These are phyloP conservation scores for Starmera stellimalicola DNA, from an alignment of 1,139 yeast genomes.

Conservation along the genomic window DNA sequence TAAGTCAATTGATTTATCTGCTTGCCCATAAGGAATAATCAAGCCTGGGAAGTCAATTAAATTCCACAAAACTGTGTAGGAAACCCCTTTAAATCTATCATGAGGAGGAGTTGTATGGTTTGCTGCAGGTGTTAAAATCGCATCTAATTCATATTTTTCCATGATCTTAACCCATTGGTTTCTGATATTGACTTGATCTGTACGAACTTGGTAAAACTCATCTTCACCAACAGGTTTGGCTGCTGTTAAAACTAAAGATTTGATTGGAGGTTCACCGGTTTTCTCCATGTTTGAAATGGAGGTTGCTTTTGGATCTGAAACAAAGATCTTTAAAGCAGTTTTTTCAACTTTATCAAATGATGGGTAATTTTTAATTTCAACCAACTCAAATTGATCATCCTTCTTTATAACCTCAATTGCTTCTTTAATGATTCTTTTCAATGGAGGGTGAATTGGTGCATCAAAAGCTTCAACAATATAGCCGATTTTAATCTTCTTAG, in stretches of 20 bases:
- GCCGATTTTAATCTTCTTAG: slow-evolving; percentile 27
- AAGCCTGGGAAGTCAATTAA: slow-evolving; percentile 52
- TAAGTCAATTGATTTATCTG: slow-evolving; percentile 27
- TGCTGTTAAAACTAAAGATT: background rate
- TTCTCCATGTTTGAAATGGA: slow-evolving; percentile 41
- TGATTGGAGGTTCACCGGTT: slow-evolving; percentile 34
- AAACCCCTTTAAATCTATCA: too few relatives aligned
- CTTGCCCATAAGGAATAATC: slow-evolving; percentile 49
- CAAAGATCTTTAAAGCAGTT: slow-evolving; percentile 8
- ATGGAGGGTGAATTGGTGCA: slow-evolving; percentile 42
- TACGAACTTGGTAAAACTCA: slow-evolving; percentile 9
- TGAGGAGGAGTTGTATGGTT: slow-evolving; percentile 36
- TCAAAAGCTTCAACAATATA: slow-evolving; percentile 24
- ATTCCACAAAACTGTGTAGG: slow-evolving; percentile 58
- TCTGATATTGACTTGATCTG: slow-evolving; percentile 34
- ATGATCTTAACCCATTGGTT: slow-evolving; percentile 46
- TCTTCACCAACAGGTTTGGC: too few relatives aligned
- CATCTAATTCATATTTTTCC: slow-evolving; percentile 49
- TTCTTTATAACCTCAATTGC: slow-evolving; percentile 21
- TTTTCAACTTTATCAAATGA: background rate
- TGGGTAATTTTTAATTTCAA: slow-evolving; percentile 32
- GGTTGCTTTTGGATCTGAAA: slow-evolving; percentile 48
- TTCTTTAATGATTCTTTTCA: slow-evolving; percentile 29
- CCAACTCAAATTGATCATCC: slow-evolving; percentile 34
- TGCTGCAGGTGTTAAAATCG: too few relatives aligned